These are phyloP conservation scores for Laburnicola sp. DNA, from an alignment of 2,329 filamentous ascomycete species.

Conservation along the genomic window DNA sequence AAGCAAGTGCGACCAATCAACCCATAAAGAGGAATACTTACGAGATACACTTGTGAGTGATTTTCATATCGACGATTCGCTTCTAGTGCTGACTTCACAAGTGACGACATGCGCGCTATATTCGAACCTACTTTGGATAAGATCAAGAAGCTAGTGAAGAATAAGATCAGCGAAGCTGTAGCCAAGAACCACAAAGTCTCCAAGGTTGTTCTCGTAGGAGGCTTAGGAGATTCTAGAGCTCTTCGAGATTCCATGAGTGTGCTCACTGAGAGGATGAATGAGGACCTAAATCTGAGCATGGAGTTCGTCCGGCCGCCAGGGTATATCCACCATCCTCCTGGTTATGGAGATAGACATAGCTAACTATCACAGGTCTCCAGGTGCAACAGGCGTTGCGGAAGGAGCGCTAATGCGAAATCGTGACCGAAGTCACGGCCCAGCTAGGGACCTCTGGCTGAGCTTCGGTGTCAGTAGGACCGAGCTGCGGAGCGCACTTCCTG, in stretches of 20 bases:
- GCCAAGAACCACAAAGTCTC: neutral
- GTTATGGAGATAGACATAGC: neutral
- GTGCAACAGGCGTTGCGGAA: conserved; percentile 20
- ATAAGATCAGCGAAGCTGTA: conserved; percentile 9
- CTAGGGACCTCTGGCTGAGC: conserved; percentile 12
- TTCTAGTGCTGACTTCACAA: neutral
- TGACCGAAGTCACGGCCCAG: conserved; percentile 17
- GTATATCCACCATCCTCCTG: neutral
- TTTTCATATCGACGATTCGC: neutral
- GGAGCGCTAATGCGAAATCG: conserved; percentile 19
- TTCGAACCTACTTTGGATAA: conserved; percentile 10
- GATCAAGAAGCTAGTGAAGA: conserved; percentile 11
- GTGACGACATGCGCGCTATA: conserved; percentile 9
- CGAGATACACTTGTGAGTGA: conserved; percentile 12
- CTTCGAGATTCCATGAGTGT: neutral
- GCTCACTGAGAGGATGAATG: neutral
- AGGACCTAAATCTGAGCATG: neutral
- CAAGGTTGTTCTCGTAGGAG: conserved; percentile 18
- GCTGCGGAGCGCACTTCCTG: neutral
- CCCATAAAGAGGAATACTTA: conserved; percentile 3
- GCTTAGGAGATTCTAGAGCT: conserved; percentile 18
- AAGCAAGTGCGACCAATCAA: neutral
- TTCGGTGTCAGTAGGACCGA: conserved; percentile 10
- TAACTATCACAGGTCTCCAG: neutral
- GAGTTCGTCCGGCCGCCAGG: neutral